A percentile compares a stretch with the other conserved stretches of the same genome.
Evolutionary conservation across 1,284 basidiomycete genomes (phyloP).

Genomic region (Heterobasidion parviporum): DNA sequence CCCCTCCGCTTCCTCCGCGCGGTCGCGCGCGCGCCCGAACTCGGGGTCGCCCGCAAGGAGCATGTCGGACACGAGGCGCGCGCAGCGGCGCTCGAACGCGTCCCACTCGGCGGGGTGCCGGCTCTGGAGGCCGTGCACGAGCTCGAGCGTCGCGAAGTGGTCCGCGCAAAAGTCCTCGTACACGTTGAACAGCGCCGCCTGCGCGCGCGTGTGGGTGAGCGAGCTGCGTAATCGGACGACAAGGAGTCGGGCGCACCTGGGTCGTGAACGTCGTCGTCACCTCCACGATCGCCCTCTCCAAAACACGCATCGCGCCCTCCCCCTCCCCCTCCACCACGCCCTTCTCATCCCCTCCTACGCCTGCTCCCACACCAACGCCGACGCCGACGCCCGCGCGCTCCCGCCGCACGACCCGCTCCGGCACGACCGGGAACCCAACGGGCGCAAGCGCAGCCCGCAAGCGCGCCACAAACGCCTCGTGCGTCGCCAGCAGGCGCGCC

Average conservation of each 20-base stretch:
- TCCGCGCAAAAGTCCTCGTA: conserved; percentile 83
- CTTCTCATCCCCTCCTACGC: background rate
- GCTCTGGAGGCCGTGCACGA: conserved; percentile 58
- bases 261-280: conserved; percentile 5
- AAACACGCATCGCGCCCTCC: background rate
- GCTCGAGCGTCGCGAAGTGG: conserved; percentile 71
- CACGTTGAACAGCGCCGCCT: conserved; percentile 68
- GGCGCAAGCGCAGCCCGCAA: background rate
- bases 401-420: background rate
- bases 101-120: conserved; percentile 68
- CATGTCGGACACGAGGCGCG: conserved; percentile 1
- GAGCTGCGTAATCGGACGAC: too few relatives aligned
- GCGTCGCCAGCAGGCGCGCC: conserved; percentile 64
- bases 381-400: background rate
- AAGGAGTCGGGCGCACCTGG: too few relatives aligned
- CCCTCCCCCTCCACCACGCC: background rate
- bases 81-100: conserved; percentile 67
- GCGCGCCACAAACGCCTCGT: conserved; percentile 48
- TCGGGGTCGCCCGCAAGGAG: background rate
- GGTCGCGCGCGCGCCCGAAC: background rate
- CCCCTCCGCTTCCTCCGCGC: background rate
- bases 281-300: conserved; percentile 1
- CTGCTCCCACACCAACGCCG: background rate
- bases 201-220: too few relatives aligned
- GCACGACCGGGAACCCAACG: background rate